Base-by-base conservation (phyloP, 1,139 yeast species). In the Magnusiomyces ingens region DNA sequence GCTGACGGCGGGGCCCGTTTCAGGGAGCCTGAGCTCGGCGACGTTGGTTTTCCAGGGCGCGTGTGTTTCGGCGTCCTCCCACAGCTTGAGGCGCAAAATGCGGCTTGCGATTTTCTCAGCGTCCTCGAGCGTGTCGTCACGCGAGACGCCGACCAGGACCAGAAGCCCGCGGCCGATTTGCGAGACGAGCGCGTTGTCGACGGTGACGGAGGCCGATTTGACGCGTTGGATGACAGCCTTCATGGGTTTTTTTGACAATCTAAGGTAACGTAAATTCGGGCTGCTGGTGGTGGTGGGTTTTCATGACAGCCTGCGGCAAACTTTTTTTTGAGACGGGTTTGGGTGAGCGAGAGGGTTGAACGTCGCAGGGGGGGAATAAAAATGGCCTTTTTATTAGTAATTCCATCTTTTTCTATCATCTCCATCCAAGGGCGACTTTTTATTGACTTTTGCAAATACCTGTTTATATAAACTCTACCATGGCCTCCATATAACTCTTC, bases 141-240 rank as follows among this genome's bases (percentile, higher is more conserved):
- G 80, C 35, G 90, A 80, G 19, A 91, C 82, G 0, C 99, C 99
- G 8, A 93, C 91, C 19, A 91, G 75, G 1, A 91, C 75, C 78
- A 90, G 74, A 44, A 89, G 74, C 0, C 99, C 99, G 58, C 77
- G 77, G 26, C 77, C 76, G 52, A 91, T 90, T 52, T 36, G 47
- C 3, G 97, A 88, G 0, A 90, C 78, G 0, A 85, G 73, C 51
- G 77, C 67, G 15, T 76, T 74, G 55, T 89, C 88, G 0, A 93
- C 98, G 0, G 87, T 79, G 1, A 91, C 98, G 0, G 95, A 84
- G 0, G 97, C 97, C 52, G 77, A 76, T 60, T 85, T 87, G 18
- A 90, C 97, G 63, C 86, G 81, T 64, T 91, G 99, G 41, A 91
- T 79, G 1, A 91, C 96, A 1, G 91, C 87, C 67, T 83, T 83